phyloP scores from a whole-genome alignment of 2,329 filamentous ascomycete species.

The Teratosphaeria gauchensis region DNA sequence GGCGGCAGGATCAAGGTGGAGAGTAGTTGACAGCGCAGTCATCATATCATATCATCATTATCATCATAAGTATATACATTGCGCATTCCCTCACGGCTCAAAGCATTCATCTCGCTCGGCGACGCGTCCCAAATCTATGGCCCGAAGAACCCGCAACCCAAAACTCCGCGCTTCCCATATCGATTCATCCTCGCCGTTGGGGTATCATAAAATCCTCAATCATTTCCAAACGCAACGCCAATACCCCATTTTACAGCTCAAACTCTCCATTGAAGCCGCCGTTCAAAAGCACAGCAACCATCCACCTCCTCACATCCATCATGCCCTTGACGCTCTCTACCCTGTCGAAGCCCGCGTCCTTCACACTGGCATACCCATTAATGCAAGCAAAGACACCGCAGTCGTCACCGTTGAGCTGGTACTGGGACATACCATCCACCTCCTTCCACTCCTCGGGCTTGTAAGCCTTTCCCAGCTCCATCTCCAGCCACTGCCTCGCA shows the following conservation, averaged over 20 bases:
- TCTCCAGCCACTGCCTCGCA: constrained; percentile 45
- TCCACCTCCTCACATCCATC: constrained; percentile 33
- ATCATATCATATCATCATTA: neutral
- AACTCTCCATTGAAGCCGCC: neutral
- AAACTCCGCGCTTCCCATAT: neutral
- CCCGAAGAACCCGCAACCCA: neutral
- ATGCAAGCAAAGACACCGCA: constrained; percentile 71
- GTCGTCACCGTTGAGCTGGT: constrained; percentile 59
- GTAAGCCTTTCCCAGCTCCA: constrained; percentile 49
- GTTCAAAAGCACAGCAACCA: constrained; percentile 53
- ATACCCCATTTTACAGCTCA: neutral
- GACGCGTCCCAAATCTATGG: neutral
- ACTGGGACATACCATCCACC: constrained; percentile 41
- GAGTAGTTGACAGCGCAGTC: neutral
- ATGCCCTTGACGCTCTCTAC: constrained; percentile 13
- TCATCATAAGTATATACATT: neutral
- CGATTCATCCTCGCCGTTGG: neutral
- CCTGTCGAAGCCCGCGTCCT: constrained; percentile 37
- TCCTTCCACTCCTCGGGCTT: constrained; percentile 50
- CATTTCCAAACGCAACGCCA: neutral
- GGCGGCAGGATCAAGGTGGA: neutral
- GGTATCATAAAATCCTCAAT: neutral
- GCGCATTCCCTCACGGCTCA: neutral
- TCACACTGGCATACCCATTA: constrained; percentile 54
- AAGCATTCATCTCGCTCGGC: neutral